Base-by-base conservation (phyloP, 2,329 filamentous ascomycete genomes). In the Apiospora hydei region DNA sequence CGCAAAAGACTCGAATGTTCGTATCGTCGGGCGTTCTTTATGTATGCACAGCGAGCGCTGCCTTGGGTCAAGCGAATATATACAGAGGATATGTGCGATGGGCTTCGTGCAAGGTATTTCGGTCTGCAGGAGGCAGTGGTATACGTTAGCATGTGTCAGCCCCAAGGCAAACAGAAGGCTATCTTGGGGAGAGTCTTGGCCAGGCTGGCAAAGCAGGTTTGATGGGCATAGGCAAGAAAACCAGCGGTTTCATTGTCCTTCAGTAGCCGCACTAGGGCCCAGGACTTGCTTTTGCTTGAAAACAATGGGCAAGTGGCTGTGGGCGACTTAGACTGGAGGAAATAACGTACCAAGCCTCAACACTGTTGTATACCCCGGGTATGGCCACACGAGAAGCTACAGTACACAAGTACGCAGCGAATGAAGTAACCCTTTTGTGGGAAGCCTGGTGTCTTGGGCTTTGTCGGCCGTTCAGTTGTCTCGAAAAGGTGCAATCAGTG, bases 291-390 rank as follows among this genome's bases (percentile, higher is more conserved):
- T 64, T 24, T 41, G 34, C 57, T 34, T 41, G 16, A 41, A 64
- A 64, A 64, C 57, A 64, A 64, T 64, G 34, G 34, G 21, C 57
- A 24, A n/a, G 57, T 34, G 16, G n/a, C 34, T 41, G 34, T 18
- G 57, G 57, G 18, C 34, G 10, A 41, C 34, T n/a, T n/a, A 14
- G 57, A 10, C 21, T 41, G 30, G 34, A 64, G 57, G 34, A 24
- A 41, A n/a, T 64, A 21, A 64, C 57, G 34, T 64, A 64, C 57
- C 57, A 64, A 64, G 57, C 57, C 41, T 64, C 57, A 41, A 64
- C 57, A 41, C 18, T 41, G 34, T n/a, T 64, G 34, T 41, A 41
- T 41, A n/a, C 18, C 34, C 57, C n/a, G 57, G 34, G 34, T 41
- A 30, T 38, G 21, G 30, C 30, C 53, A 38, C 53, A 18, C 34